phyloP scores from a whole-genome alignment of 306 rosid genomes.

The Cucumis cinereus region DNA sequence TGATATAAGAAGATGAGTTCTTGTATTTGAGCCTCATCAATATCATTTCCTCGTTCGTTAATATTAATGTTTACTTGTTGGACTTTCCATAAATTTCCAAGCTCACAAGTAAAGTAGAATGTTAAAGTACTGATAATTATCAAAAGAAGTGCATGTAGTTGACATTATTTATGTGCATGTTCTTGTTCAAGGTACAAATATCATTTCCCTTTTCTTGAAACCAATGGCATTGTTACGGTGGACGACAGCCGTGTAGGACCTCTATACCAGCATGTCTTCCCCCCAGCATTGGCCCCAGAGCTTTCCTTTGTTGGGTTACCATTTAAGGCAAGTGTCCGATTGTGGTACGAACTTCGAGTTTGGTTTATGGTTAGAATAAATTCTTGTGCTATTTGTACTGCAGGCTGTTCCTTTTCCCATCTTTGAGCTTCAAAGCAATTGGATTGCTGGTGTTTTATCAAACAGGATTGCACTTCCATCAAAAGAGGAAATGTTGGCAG shows the following conservation, averaged over 20 bases:
- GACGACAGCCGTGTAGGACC: conserved; percentile 70
- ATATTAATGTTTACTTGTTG: no score
- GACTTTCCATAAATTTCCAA: no score
- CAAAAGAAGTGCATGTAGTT: neutral
- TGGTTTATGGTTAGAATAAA: neutral
- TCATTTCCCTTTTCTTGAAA: conserved; percentile 58
- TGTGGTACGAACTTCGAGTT: neutral
- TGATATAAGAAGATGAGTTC: no score
- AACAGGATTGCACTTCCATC: conserved; percentile 50
- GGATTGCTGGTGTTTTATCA: conserved; percentile 65
- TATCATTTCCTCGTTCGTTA: no score
- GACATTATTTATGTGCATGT: neutral
- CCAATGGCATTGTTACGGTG: conserved; percentile 39
- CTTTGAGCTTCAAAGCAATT: conserved; percentile 61
- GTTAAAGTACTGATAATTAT: no score
- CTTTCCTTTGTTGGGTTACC: conserved; percentile 78
- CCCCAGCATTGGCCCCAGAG: conserved; percentile 57
- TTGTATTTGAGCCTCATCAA: no score
- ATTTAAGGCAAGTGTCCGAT: conserved; percentile 35
- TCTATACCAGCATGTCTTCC: conserved; percentile 66
- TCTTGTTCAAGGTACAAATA: conserved; percentile 42
- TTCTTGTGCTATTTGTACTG: neutral
- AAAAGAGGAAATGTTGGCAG: conserved; percentile 46
- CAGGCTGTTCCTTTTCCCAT: conserved; percentile 50
- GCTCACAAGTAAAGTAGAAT: no score